Percentiles rank a stretch among this genome's conserved stretches.
Conservation (phyloP, 2,329 filamentous ascomycete genomes). For the Oidium heveae region DNA sequence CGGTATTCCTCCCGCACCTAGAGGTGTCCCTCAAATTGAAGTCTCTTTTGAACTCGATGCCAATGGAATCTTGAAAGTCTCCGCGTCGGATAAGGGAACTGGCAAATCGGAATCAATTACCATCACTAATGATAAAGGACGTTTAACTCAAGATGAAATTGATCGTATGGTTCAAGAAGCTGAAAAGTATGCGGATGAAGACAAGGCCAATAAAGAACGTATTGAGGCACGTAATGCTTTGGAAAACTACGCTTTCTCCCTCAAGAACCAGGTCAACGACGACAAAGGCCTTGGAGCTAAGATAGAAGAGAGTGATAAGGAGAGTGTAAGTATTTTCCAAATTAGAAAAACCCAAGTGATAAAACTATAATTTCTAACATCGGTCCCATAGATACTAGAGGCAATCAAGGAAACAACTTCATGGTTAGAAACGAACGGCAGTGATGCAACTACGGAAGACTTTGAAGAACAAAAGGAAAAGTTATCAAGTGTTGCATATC, state of each 20-base stretch:
- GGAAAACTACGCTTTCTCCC: conserved; percentile 70
- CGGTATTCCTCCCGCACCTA: conserved; percentile 83
- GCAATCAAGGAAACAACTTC: conserved; percentile 80
- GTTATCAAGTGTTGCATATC: conserved; percentile 78
- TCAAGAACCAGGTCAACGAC: conserved; percentile 76
- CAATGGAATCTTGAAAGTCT: conserved; percentile 99
- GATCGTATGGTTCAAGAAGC: conserved; percentile 97
- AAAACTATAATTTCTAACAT: conserved; percentile 2
- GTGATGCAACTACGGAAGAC: conserved; percentile 81
- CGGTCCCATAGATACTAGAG: conserved; percentile 44
- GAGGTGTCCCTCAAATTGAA: conserved; percentile 97
- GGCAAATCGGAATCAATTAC: conserved; percentile 99
- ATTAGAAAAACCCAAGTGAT: conserved; percentile 13
- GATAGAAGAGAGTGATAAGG: conserved; percentile 55
- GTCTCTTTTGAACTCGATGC: conserved; percentile 96
- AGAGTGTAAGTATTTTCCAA: conserved; percentile 51
- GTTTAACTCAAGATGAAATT: conserved; percentile 98
- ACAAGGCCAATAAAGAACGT: conserved; percentile 76
- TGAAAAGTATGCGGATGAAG: conserved; percentile 99
- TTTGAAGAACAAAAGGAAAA: conserved; percentile 85
- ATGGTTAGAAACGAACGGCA: conserved; percentile 96
- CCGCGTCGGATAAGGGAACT: conserved; percentile 92
- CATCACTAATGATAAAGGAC: conserved; percentile 99
- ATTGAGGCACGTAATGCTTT: conserved; percentile 97
- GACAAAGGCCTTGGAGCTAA: conserved; percentile 67